These are phyloP conservation scores for Telopea speciosissima DNA, from an alignment of 177 flowering plant species.

Conservation along the genomic window DNA sequence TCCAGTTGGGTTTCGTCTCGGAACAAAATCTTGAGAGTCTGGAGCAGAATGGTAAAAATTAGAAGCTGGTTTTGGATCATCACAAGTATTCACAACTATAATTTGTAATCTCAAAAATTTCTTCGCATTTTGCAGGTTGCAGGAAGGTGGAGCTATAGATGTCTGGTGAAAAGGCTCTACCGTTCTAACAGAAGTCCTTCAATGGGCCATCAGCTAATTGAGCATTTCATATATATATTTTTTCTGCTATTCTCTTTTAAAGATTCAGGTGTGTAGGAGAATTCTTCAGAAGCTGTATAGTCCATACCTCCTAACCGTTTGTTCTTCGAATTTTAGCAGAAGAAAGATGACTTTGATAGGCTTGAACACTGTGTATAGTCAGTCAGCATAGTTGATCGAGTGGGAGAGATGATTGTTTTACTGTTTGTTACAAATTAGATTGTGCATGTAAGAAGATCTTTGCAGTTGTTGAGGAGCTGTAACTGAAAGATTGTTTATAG, in stretches of 20 bases:
- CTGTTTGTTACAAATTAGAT: conserved; percentile 21
- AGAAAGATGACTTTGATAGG: conserved; percentile 40
- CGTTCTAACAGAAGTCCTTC: conserved; percentile 17
- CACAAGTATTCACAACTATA: too few relatives aligned
- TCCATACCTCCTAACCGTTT: conserved; percentile 43
- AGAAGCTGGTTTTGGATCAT: conserved; percentile 2
- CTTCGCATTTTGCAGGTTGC: conserved; percentile 34
- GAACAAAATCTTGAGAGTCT: conserved; percentile 38
- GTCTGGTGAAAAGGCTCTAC: not conserved
- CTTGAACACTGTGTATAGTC: conserved; percentile 25
- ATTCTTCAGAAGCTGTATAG: conserved; percentile 40
- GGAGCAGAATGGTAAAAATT: conserved; percentile 49
- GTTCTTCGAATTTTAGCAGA: conserved; percentile 75
- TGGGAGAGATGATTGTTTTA: conserved; percentile 20
- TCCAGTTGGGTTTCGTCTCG: conserved; percentile 70
- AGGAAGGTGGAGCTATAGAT: conserved; percentile 41
- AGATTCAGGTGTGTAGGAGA: conserved; percentile 1
- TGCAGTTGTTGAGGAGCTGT: conserved; percentile 10
- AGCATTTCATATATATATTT: conserved; percentile 3
- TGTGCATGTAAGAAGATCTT: conserved; percentile 15
- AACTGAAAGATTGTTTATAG: conserved; percentile 5
- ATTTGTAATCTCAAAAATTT: not conserved
- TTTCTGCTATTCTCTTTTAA: conserved; percentile 15
- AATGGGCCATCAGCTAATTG: conserved; percentile 2
- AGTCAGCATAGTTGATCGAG: conserved; percentile 15